Percentiles rank a stretch among this genome's conserved stretches.
phyloP scores from a whole-genome alignment of 2,329 filamentous ascomycete genomes.

The Trichoderma sp. region DNA sequence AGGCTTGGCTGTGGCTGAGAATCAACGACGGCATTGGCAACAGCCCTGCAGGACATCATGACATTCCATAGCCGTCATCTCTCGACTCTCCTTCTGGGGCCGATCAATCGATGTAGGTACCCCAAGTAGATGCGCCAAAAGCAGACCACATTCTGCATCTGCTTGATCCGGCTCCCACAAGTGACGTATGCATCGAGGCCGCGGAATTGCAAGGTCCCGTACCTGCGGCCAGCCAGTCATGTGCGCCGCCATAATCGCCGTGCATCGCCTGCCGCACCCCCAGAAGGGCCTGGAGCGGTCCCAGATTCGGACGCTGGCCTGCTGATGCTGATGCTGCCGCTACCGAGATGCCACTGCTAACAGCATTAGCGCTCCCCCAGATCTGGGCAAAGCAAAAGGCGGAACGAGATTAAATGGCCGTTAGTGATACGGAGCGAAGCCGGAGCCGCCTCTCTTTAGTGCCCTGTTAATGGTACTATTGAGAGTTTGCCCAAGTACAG shows the following conservation, averaged over 20 bases:
- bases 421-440: constrained; percentile 10
- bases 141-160: not conserved
- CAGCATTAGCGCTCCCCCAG: not conserved
- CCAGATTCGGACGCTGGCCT: not conserved
- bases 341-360: not conserved
- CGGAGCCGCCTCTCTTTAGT: constrained; percentile 1
- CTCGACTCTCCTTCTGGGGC: not conserved
- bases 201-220: not conserved
- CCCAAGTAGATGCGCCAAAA: not conserved
- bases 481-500: not conserved
- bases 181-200: constrained; percentile 18
- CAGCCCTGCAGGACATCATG: not conserved
- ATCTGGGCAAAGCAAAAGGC: not conserved
- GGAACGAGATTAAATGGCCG: not conserved
- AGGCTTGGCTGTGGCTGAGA: not conserved
- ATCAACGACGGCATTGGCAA: not conserved
- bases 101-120: not conserved
- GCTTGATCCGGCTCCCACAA: not conserved
- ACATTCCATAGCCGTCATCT: not conserved
- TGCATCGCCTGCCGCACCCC: constrained; percentile 1
- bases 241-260: not conserved
- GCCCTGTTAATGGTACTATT: too few relatives aligned
- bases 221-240: not conserved
- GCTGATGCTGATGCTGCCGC: not conserved
- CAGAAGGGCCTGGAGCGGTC: not conserved